Conservation (phyloP, 148 eudicot genomes). For the Rhododendron ferrugineum region DNA sequence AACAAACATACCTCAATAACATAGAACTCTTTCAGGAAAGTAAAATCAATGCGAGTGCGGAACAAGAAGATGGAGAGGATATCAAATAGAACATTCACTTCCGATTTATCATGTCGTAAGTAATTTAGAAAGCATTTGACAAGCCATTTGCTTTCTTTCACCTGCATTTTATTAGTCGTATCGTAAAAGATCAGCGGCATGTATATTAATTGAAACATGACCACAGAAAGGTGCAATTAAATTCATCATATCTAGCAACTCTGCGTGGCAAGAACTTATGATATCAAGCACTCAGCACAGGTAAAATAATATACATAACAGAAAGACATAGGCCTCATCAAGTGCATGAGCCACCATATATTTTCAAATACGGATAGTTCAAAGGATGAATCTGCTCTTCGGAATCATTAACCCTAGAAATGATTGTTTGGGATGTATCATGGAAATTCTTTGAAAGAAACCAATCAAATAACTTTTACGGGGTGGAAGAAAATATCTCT, state of each 20-base stretch:
- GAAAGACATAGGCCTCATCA: not conserved
- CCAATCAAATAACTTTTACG: too few relatives aligned
- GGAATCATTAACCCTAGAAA: not conserved
- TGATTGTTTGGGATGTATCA: not conserved
- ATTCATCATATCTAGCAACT: not conserved
- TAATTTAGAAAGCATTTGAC: constrained; percentile 97
- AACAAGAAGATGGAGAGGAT: constrained; percentile 80
- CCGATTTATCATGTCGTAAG: constrained; percentile 85
- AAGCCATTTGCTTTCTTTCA: constrained; percentile 99
- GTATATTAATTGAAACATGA: not conserved
- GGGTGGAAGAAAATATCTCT: not conserved
- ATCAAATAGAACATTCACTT: constrained; percentile 90
- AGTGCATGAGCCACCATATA: not conserved
- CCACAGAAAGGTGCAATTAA: not conserved
- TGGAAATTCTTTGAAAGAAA: not conserved
- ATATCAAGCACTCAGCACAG: not conserved
- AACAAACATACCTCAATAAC: constrained; percentile 70
- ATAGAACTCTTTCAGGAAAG: constrained; percentile 94
- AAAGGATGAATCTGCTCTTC: not conserved
- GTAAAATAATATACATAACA: not conserved
- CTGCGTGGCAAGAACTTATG: not conserved
- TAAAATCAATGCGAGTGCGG: constrained; percentile 84
- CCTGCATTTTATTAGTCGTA: constrained; percentile 42
- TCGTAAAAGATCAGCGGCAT: not conserved
- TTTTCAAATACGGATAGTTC: not conserved